Evolutionary conservation across 176 grass and related monocot genomes (phyloP), one percentile per base, ranked within the genome.

Genomic region (Lolium multiflorum): DNA sequence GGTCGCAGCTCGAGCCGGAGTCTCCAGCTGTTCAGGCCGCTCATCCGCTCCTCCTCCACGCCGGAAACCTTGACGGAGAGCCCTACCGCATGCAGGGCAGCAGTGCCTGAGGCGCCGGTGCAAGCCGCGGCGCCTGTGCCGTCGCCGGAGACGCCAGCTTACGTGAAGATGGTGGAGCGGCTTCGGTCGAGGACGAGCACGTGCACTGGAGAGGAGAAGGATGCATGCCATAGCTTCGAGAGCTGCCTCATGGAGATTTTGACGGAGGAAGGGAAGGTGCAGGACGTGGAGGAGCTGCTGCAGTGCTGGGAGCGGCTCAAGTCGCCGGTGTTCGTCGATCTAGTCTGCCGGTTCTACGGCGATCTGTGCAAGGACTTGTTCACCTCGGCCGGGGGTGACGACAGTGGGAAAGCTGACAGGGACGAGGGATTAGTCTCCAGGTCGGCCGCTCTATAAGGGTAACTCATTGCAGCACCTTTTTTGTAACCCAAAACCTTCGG

Each of bases 231-330:
- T 84, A 97, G 77, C 56, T 94, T 97, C 17, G 90, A 97, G 88
- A 84, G 74, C 61, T 71, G 86, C 18, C 77, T 94, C 84, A 89
- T 85, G 90, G 86, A 92, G 84, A 91, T 97, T 87, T 56, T 97
- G 28, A 65, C 85, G 81, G 90, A 92, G 77, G 95, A 89, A 64
- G 90, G 83, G 68, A 94, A 94, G 38, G 86, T 87, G 25, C 88
- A 84, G 86, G 95, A 94, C 78, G 83, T 94, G 66, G 92, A 97
- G 87, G 92, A 97, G 74, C 80, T 97, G 17, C 85, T 94, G 37
- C 64, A 61, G 7, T 94, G 89, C 35, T 97, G 92, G 95, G 86
- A 94, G 28, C 86, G 84, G 38, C 88, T 92, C 59, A 94, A 84
- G 74, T 97, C 92, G 37, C 92, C 95, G 9, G 82, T 91, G 18